phyloP scores from a whole-genome alignment of 148 eudicot genomes.

The Suaeda aralocaspica region DNA sequence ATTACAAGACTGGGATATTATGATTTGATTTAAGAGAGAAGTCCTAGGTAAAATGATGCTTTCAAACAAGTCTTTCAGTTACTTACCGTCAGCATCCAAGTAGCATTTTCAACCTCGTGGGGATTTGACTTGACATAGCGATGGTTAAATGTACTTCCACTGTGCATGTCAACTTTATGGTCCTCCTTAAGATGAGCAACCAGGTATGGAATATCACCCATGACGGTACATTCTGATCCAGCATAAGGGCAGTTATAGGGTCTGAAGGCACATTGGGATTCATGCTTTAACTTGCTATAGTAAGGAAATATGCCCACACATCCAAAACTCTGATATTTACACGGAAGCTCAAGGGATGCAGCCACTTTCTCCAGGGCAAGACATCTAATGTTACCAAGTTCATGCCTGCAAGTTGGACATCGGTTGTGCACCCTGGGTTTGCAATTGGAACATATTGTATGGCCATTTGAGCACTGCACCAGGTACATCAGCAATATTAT shows the following conservation, averaged over 20 bases:
- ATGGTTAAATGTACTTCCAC: conserved; percentile 85
- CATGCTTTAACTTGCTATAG: conserved; percentile 86
- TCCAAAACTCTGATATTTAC: conserved; percentile 71
- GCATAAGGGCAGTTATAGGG: conserved; percentile 94
- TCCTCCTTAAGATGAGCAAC: conserved; percentile 83
- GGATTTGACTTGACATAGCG: conserved; percentile 93
- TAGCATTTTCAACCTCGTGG: conserved; percentile 82
- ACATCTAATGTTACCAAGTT: conserved; percentile 89
- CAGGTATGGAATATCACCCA: conserved; percentile 68
- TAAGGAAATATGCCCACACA: conserved; percentile 78
- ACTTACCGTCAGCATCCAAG: conserved; percentile 97
- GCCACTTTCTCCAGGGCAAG: conserved; percentile 93
- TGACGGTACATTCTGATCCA: conserved; percentile 78
- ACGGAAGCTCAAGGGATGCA: conserved; percentile 87
- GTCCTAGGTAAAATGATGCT: neutral
- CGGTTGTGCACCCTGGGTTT: conserved; percentile 92
- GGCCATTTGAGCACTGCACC: conserved; percentile 88
- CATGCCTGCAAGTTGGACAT: conserved; percentile 97
- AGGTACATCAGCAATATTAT: conserved; percentile 2
- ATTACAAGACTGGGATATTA: neutral
- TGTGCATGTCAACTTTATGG: conserved; percentile 94
- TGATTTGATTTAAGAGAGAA: no score
- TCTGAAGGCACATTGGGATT: conserved; percentile 66
- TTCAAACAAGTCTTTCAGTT: neutral
- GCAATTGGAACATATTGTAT: conserved; percentile 85